Percentiles rank a stretch among this genome's conserved stretches.
Evolutionary conservation across 1,284 basidiomycete species (phyloP).

Genomic region (Irpex rosettiformis): DNA sequence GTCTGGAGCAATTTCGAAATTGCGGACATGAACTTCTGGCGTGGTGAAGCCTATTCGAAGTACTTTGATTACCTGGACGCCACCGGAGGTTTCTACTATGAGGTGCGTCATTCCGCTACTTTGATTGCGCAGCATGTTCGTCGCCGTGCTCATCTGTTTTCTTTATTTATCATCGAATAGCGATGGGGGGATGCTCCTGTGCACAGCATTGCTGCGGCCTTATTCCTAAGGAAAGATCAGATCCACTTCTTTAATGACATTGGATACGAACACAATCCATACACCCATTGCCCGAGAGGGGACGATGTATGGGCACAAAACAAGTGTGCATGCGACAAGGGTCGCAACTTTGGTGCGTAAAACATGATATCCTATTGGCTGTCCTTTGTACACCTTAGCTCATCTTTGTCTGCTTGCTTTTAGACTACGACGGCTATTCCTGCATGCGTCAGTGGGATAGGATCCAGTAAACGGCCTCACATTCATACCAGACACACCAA

Average conservation of each 20-base stretch:
- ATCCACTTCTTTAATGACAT: constrained; percentile 70
- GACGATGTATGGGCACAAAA: constrained; percentile 38
- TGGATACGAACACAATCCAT: constrained; percentile 52
- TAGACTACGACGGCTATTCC: constrained; percentile 49
- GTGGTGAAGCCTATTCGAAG: constrained; percentile 59
- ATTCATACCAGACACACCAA: neutral
- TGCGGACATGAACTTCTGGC: constrained; percentile 60
- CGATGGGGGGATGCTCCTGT: constrained; percentile 83
- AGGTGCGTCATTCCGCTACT: constrained; percentile 36
- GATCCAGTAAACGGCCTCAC: constrained; percentile 14
- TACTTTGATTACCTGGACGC: constrained; percentile 75
- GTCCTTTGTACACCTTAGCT: no score
- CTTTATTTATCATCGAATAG: constrained; percentile 21
- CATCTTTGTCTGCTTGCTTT: no score
- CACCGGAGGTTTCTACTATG: constrained; percentile 77
- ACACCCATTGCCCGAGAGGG: constrained; percentile 47
- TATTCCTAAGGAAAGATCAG: constrained; percentile 59
- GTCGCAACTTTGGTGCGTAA: constrained; percentile 42
- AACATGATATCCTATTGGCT: neutral
- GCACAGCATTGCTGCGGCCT: constrained; percentile 68
- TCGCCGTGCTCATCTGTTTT: neutral
- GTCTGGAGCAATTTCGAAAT: constrained; percentile 83
- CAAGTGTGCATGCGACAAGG: constrained; percentile 41
- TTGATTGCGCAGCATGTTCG: neutral
- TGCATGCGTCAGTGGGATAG: constrained; percentile 47